Evolutionary conservation across 208 protist genomes (phyloP).

Genomic region (Crithidia sp.): DNA sequence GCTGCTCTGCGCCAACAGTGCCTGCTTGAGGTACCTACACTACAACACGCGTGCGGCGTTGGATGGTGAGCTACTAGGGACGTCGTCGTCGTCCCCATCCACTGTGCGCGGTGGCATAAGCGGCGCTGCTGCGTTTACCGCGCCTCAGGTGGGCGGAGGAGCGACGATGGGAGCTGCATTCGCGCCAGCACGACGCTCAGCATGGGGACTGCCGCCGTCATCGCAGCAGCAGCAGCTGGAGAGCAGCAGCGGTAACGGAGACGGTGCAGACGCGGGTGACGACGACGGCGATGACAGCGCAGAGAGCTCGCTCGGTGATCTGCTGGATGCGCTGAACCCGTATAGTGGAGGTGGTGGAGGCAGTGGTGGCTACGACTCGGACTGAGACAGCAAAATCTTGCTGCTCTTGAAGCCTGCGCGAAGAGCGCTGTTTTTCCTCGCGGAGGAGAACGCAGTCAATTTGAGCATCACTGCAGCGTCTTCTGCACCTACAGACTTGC

Average conservation of each 20-base stretch:
- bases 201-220: slow-evolving; percentile 3
- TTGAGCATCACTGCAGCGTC: too few relatives aligned
- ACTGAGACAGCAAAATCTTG: background rate
- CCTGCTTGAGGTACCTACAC: slow-evolving; percentile 53
- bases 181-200: background rate
- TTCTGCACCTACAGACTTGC: too few relatives aligned
- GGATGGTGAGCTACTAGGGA: slow-evolving; percentile 23
- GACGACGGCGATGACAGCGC: slow-evolving; percentile 4
- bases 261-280: slow-evolving; percentile 13
- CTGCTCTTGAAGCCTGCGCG: too few relatives aligned
- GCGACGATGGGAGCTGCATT: slow-evolving; percentile 15
- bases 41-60: slow-evolving; percentile 27
- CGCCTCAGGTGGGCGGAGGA: background rate
- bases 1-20: slow-evolving; percentile 72
- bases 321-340: slow-evolving; percentile 17
- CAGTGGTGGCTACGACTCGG: background rate
- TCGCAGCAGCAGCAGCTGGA: too few relatives aligned
- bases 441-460: too few relatives aligned
- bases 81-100: background rate
- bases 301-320: slow-evolving; percentile 7
- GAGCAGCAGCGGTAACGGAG: background rate
- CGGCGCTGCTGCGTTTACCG: background rate
- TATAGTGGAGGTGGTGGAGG: background rate
- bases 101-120: background rate
- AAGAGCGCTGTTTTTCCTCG: too few relatives aligned